Evolutionary conservation across 1,284 basidiomycete species (phyloP).

Genomic region (Cryptococcus sp.): DNA sequence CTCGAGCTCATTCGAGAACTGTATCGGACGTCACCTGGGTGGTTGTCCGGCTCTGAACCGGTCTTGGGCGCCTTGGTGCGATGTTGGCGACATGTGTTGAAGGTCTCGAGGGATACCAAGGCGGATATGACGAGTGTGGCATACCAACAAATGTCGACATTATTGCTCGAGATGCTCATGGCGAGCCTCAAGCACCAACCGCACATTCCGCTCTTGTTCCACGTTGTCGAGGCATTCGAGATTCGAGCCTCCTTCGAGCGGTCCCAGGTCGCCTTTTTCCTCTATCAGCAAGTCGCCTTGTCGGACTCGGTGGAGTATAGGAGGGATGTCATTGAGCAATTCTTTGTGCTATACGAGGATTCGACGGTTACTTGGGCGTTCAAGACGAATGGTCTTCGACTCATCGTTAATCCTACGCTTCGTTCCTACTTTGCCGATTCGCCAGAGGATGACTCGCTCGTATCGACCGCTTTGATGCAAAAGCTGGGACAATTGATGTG

Average conservation of each 20-base stretch:
- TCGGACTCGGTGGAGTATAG: constrained; percentile 58
- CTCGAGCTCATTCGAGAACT: constrained; percentile 75
- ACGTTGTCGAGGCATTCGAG: constrained; percentile 77
- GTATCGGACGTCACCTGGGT: constrained; percentile 59
- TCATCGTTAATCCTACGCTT: constrained; percentile 83
- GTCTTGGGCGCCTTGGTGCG: constrained; percentile 62
- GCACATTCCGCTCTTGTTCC: constrained; percentile 82
- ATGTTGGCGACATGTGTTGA: constrained; percentile 59
- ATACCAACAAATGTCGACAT: constrained; percentile 60
- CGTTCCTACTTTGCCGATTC: constrained; percentile 61
- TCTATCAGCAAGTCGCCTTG: constrained; percentile 76
- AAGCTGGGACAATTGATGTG: constrained; percentile 41
- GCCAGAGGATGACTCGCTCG: constrained; percentile 38
- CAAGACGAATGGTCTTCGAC: constrained; percentile 81
- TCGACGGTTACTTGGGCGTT: constrained; percentile 62
- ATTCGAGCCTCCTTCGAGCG: constrained; percentile 77
- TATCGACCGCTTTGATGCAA: constrained; percentile 27
- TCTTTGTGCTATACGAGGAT: constrained; percentile 77
- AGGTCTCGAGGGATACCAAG: constrained; percentile 34
- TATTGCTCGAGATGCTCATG: constrained; percentile 72
- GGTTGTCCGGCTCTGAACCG: constrained; percentile 60
- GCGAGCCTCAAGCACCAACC: constrained; percentile 57
- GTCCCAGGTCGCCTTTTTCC: constrained; percentile 74
- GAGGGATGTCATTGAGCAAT: constrained; percentile 75
- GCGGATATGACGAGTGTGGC: constrained; percentile 47